Percentiles rank a stretch among this genome's conserved stretches.
Conservation (phyloP, 2,329 filamentous ascomycete genomes). For the Alternaria sp. region DNA sequence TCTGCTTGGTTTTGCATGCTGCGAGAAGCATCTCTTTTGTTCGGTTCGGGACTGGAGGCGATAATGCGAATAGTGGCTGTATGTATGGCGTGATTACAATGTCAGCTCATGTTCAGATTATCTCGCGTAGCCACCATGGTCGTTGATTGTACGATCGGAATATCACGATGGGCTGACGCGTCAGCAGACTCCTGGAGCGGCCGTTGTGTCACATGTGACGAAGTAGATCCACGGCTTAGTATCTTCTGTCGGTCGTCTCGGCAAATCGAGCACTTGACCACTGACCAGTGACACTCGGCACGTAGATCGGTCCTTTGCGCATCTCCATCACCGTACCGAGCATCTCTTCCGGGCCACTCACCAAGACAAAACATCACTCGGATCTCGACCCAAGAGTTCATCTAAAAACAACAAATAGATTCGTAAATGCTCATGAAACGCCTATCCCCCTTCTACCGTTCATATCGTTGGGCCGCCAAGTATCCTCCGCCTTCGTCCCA, state of each 20-base stretch:
- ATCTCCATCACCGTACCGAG: not conserved
- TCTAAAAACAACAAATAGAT: not conserved
- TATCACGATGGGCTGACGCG: not conserved
- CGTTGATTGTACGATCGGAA: not conserved
- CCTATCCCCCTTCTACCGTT: conserved; percentile 31
- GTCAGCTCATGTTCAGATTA: conserved; percentile 12
- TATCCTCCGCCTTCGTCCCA: conserved; percentile 85
- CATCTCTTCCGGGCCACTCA: not conserved
- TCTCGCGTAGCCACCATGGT: not conserved
- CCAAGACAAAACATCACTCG: not conserved
- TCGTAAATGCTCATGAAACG: conserved; percentile 24
- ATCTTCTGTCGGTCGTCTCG: not conserved
- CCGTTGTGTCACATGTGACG: not conserved
- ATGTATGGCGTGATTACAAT: conserved; percentile 29
- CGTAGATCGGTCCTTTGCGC: not conserved
- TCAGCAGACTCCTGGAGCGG: not conserved
- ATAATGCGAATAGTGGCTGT: conserved; percentile 42
- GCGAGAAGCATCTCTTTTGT: conserved; percentile 28
- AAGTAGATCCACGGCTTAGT: not conserved
- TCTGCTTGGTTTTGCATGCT: conserved; percentile 40
- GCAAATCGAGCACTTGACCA: not conserved
- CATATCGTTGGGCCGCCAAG: conserved; percentile 63
- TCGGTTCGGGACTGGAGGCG: conserved; percentile 23
- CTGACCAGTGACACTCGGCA: not conserved
- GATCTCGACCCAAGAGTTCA: not conserved